These are phyloP conservation scores for Singerocomus rubriflavus DNA, from an alignment of 1,284 basidiomycete species.

Conservation along the genomic window DNA sequence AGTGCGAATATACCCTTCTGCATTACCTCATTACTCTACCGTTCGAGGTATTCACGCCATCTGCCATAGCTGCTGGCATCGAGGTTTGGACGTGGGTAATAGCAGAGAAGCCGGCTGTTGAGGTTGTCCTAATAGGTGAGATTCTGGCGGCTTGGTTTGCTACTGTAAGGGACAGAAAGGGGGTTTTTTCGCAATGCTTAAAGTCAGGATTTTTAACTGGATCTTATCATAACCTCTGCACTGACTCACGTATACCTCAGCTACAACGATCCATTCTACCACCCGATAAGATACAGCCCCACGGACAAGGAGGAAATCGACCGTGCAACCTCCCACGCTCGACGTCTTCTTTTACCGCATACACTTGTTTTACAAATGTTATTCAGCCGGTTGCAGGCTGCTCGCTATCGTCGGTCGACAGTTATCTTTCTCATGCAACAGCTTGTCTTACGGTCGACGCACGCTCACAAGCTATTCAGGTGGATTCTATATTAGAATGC, in stretches of 20 bases:
- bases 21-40: slow-evolving; percentile 89
- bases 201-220: slow-evolving; percentile 54
- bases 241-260: slow-evolving; percentile 40
- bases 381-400: slow-evolving; percentile 92
- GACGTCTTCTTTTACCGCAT: slow-evolving; percentile 80
- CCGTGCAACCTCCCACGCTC: slow-evolving; percentile 66
- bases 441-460: slow-evolving; percentile 76
- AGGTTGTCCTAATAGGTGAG: slow-evolving; percentile 78
- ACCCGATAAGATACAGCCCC: slow-evolving; percentile 86
- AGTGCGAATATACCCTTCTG: slow-evolving; percentile 86
- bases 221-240: slow-evolving; percentile 1
- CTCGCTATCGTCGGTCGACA: slow-evolving; percentile 82
- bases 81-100: slow-evolving; percentile 98
- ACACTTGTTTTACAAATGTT: slow-evolving; percentile 84
- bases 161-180: slow-evolving; percentile 74
- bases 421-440: slow-evolving; percentile 86
- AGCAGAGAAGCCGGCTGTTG: slow-evolving; percentile 77
- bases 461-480: slow-evolving; percentile 72
- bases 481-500: slow-evolving; percentile 30
- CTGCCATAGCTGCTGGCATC: slow-evolving; percentile 82
- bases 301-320: slow-evolving; percentile 87
- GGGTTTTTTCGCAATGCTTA: slow-evolving; percentile 77
- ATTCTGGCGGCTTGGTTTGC: slow-evolving; percentile 86
- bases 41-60: slow-evolving; percentile 86
- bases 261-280: slow-evolving; percentile 83